Base-by-base conservation (phyloP, 2,329 filamentous ascomycete species). In the Achaetomium macrosporum region DNA sequence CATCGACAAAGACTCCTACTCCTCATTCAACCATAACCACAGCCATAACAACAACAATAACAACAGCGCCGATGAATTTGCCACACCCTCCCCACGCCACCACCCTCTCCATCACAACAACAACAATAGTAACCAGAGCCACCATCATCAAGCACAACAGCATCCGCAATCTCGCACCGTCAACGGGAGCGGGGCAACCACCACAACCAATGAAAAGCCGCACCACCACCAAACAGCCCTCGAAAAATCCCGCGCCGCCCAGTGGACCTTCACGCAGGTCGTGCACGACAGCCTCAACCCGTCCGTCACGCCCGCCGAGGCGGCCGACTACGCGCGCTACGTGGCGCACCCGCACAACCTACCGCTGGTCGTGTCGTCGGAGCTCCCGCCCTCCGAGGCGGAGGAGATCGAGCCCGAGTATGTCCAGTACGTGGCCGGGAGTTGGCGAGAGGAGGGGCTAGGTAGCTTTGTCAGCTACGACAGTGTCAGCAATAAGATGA, bases 271-370 rank as follows among this genome's bases (percentile, higher is more conserved):
- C 44, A 86, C 86, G 16, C 87, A 95, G 64, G 85, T 96, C 46
- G 87, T 96, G 42, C 79, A 85, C 49, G 87, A 91, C 66, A 93
- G 89, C 5, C 77, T 97, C 42, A 87, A 96, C 59, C 93, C 93
- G 1, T 84, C 83, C 0, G 88, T 99, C 36, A 87, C 81, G 8
- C 71, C 78, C 8, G 78, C 82, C 37, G 92, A 97, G 71, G 82
- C 84, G 20, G 84, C 87, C 43, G 93, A 97, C 66, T 99, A 99
- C 67, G 80, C 84, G 54, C 83, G 87, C 20, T 99, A 97, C 69
- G 84, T 99, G 60, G 83, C 81, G 44, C 93, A 99, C 64, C 91
- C 93, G 1, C 84, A 95, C 51, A 91, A 86, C 50, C 82, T 99
- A 1, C 90, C 92, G 0, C 78, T 99, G 2, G 89, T 93, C 0